Evolutionary conservation across 2,329 filamentous ascomycete species (phyloP), one percentile per base, ranked within the genome.

Genomic region (Talaromyces funiculosus): DNA sequence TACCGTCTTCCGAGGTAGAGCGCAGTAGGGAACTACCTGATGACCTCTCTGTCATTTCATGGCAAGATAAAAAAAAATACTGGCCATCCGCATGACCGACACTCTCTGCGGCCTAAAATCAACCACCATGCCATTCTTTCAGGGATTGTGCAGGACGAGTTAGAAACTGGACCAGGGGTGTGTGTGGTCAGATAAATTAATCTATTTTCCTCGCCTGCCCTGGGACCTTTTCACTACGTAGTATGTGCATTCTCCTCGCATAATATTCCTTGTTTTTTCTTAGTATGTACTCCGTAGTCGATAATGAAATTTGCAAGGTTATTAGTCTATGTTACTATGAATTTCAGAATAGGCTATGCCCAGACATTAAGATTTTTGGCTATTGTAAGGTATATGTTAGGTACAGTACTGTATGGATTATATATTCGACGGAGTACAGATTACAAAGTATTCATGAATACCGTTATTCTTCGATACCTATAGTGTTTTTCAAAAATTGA

Each of bases 31-130:
- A n/a, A n/a, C n/a, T n/a, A 54, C 54, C 54, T 57, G 5, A 45
- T 42, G 24, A 57, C 38, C 38, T 42, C n/a, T 56, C 20, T 40
- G 4, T 9, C 53, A 47, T 9, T 5, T 29, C 12, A 24, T n/a
- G 42, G 40, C 20, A 43, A 14, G 14, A 18, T n/a, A 16, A 16
- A 45, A 37, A 45, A 37, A 37, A 40, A 37, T 43, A 5, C n/a
- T 29, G 53, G 42, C 16, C 49, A 62, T 62, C 60, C 60, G 60
- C 60, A 62, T 62, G 60, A 62, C 60, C 60, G 53, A 53, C 29
- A 35, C 37, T 14, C 40, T 53, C 60, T 62, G 60, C 60, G 60
- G 55, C 55, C 55, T 55, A 59, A 51, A 37, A 33, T 42, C 47
- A 61, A 38, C 26, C 42, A 61, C 53, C 31, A 33, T 60, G 51